Evolutionary conservation across 2,329 filamentous ascomycete genomes (phyloP), one percentile per base, ranked within the genome.

Genomic region (Aaosphaeria pasadenensis): DNA sequence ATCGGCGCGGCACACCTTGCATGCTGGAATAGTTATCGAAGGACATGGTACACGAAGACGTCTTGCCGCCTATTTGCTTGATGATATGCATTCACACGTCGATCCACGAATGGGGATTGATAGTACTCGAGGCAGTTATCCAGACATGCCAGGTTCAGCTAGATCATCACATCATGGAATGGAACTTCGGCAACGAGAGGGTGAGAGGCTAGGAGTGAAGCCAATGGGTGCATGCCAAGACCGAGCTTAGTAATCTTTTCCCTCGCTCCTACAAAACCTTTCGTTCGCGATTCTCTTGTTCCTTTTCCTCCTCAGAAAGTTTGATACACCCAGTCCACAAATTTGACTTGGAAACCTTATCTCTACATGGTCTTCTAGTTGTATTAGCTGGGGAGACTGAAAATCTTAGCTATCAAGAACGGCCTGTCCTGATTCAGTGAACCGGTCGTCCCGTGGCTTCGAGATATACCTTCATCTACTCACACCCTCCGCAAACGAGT

Each of bases 301-400:
- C 58, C 49, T 62, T 62, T 52, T 56, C 43, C 52, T 58, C 55
- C 52, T 62, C 59, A 57, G 59, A 68, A 70, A 69, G 62, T 56
- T 71, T 59, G 17, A 24, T 24, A 59, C 58, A 69, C 64, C 66
- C 67, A 70, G 67, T 69, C 39, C 17, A 50, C 29, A 31, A 81
- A 82, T 83, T 83, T 83, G 81, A 80, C 80, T 73, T 69, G 66
- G 76, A 75, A 24, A 24, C 17, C 69, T 75, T 69, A 62, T 66
- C 51, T 46, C 63, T 62, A 51, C 53, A 74, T 79, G 77, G 74
- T 74, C 76, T 74, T 69, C 68, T 77, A 75, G 82, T 83, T 86
- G 83, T 72, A 73, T 68, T 68, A 74, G 64, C 71, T 74, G 75
- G 76, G 74, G 69, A 80, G 77, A 79, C 56, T 48, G 64, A 72